A percentile compares a stretch with the other conserved stretches of the same genome.
Evolutionary conservation across 192 early-diverging fungal species (phyloP).

Genomic region (Fimicolochytrium jonesii): DNA sequence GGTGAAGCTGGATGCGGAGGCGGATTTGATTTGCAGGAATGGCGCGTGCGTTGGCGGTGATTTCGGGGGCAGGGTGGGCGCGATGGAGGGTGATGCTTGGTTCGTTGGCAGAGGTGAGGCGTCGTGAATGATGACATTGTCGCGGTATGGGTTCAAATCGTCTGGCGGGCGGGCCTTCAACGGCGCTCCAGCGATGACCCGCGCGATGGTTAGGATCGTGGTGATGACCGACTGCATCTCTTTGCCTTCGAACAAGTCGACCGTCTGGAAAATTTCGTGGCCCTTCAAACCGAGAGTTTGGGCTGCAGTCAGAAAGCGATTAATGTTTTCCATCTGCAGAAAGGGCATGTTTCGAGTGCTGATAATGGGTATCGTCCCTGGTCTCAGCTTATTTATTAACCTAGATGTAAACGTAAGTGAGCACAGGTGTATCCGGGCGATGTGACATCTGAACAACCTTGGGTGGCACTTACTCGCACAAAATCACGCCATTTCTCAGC

Average conservation of each 20-base stretch:
- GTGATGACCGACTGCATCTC: slow-evolving; percentile 59
- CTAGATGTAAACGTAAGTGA: slow-evolving; percentile 26
- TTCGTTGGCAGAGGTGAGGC: neutral
- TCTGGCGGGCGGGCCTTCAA: slow-evolving; percentile 6
- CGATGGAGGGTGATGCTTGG: neutral
- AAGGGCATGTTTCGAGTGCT: slow-evolving; percentile 70
- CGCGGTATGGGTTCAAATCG: slow-evolving; percentile 11
- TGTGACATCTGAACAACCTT: neutral
- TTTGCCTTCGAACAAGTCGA: slow-evolving; percentile 71
- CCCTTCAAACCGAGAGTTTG: slow-evolving; percentile 62
- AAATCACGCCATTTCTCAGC: slow-evolving; percentile 70
- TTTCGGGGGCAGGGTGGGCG: neutral
- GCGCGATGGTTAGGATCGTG: slow-evolving; percentile 68
- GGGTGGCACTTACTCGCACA: slow-evolving; percentile 60
- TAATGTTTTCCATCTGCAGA: slow-evolving; percentile 80
- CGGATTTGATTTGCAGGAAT: slow-evolving; percentile 9
- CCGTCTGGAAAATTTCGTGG: slow-evolving; percentile 75
- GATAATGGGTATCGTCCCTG: slow-evolving; percentile 68
- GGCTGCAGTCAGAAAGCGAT: slow-evolving; percentile 58
- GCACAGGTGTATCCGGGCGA: neutral
- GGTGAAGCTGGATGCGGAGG: slow-evolving; percentile 2
- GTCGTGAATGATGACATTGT: slow-evolving; percentile 1
- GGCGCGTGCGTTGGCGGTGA: neutral
- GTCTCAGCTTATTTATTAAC: slow-evolving; percentile 72
- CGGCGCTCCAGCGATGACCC: slow-evolving; percentile 45